Percentiles rank a stretch among this genome's conserved stretches.
Evolutionary conservation across 768 basidiomycete species (phyloP).

Genomic region (Tulasnella sp.): DNA sequence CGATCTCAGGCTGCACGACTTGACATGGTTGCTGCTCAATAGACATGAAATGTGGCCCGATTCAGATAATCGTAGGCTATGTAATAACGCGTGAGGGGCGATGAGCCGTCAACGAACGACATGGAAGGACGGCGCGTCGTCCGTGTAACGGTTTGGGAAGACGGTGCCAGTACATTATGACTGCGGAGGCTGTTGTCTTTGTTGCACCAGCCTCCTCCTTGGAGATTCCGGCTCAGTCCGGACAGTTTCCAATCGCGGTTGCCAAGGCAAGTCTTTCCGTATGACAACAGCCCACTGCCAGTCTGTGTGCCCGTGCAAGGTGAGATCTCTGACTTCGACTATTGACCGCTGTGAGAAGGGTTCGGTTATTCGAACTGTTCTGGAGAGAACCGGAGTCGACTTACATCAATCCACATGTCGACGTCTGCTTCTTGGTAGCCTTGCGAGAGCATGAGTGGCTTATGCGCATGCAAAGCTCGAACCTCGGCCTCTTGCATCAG

Average conservation of each 20-base stretch:
- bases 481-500: no score
- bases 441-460: background rate
- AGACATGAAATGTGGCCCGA: background rate
- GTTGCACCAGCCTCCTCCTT: background rate
- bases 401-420: background rate
- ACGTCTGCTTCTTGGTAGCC: background rate
- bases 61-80: background rate
- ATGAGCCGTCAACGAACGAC: background rate
- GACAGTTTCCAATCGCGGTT: background rate
- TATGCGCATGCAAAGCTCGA: background rate
- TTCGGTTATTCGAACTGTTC: background rate
- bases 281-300: background rate
- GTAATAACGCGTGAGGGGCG: background rate
- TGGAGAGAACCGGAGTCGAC: background rate
- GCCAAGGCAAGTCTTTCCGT: slow-evolving; percentile 2
- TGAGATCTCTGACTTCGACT: background rate
- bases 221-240: background rate
- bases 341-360: background rate
- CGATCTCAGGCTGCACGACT: background rate
- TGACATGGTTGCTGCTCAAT: background rate
- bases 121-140: background rate
- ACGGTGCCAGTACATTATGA: background rate
- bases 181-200: background rate
- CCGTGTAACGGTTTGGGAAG: background rate
- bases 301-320: background rate